These are phyloP conservation scores for Ceratobasidium sp. DNA, from an alignment of 1,284 basidiomycete genomes.

Conservation along the genomic window DNA sequence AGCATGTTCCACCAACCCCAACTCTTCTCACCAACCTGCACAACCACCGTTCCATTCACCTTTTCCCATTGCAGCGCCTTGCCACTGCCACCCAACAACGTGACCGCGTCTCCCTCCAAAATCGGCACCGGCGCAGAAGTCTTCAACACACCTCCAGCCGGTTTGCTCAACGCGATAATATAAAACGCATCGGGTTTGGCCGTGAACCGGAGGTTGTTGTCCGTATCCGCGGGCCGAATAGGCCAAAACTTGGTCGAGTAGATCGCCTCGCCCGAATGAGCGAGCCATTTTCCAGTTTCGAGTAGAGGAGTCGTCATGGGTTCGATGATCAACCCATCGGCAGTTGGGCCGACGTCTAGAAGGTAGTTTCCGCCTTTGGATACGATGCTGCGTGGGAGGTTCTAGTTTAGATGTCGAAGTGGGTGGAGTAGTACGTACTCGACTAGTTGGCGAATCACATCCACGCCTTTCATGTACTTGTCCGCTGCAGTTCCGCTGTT, in stretches of 20 bases:
- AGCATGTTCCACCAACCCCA: slow-evolving; percentile 50
- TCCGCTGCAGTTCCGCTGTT: slow-evolving; percentile 52
- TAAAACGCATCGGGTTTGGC: slow-evolving; percentile 60
- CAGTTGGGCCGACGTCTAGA: slow-evolving; percentile 61
- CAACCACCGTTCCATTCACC: slow-evolving; percentile 36
- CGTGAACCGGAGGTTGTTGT: slow-evolving; percentile 55
- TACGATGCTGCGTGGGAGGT: slow-evolving; percentile 54
- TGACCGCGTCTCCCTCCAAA: slow-evolving; percentile 54
- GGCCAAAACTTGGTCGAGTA: slow-evolving; percentile 54
- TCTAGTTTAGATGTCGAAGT: too few relatives aligned
- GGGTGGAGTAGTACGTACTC: neutral
- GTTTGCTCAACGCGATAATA: slow-evolving; percentile 56
- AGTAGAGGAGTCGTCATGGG: slow-evolving; percentile 57
- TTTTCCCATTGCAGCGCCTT: slow-evolving; percentile 37
- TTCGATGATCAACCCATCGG: slow-evolving; percentile 59
- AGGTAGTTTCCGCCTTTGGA: slow-evolving; percentile 65
- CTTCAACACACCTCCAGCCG: slow-evolving; percentile 48
- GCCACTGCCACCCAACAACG: slow-evolving; percentile 50
- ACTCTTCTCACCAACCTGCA: slow-evolving; percentile 48
- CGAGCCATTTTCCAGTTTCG: slow-evolving; percentile 59
- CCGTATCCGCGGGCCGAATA: slow-evolving; percentile 3
- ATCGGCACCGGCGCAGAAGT: slow-evolving; percentile 57
- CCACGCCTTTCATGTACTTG: slow-evolving; percentile 58
- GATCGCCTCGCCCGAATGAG: slow-evolving; percentile 57
- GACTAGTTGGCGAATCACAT: slow-evolving; percentile 59